Evolutionary conservation across 169 alveolate species (phyloP).

Genomic region (Cryptosporidium andersoni): DNA sequence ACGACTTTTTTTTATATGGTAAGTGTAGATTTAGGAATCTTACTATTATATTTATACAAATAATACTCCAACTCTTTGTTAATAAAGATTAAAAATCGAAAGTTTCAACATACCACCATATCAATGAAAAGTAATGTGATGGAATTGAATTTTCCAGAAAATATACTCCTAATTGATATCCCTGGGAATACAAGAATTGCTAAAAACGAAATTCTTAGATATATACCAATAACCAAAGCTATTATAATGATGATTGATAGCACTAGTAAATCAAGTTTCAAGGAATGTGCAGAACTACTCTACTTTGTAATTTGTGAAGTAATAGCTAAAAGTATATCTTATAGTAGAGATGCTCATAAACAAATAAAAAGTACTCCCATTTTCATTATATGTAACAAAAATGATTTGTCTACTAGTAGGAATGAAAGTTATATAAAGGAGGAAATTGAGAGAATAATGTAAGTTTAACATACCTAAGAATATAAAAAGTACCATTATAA

Average conservation of each 20-base stretch:
- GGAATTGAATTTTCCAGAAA: background rate
- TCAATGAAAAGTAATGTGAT: constrained; percentile 22
- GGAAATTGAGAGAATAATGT: constrained; percentile 58
- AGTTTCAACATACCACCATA: constrained; percentile 19
- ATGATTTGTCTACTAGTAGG: constrained; percentile 40
- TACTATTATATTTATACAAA: background rate
- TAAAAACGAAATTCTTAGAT: constrained; percentile 21
- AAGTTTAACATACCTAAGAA: constrained; percentile 1
- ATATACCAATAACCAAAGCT: constrained; percentile 8
- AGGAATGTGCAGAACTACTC: constrained; percentile 66
- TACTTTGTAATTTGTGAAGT: constrained; percentile 1
- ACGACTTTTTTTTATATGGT: constrained; percentile 69
- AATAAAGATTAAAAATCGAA: constrained; percentile 19
- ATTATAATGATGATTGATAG: constrained; percentile 61
- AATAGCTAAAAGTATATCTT: background rate
- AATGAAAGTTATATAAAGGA: constrained; percentile 36
- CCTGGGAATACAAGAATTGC: constrained; percentile 65
- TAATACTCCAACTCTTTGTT: background rate
- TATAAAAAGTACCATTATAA: background rate
- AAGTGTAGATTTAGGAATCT: background rate
- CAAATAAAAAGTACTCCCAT: background rate
- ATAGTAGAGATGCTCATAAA: background rate
- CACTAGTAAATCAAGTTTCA: constrained; percentile 63
- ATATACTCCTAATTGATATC: constrained; percentile 36
- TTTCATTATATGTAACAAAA: constrained; percentile 38